A percentile compares a stretch with the other conserved stretches of the same genome.
Evolutionary conservation across 306 rosid species (phyloP).

Genomic region (Trifolium pratense): DNA sequence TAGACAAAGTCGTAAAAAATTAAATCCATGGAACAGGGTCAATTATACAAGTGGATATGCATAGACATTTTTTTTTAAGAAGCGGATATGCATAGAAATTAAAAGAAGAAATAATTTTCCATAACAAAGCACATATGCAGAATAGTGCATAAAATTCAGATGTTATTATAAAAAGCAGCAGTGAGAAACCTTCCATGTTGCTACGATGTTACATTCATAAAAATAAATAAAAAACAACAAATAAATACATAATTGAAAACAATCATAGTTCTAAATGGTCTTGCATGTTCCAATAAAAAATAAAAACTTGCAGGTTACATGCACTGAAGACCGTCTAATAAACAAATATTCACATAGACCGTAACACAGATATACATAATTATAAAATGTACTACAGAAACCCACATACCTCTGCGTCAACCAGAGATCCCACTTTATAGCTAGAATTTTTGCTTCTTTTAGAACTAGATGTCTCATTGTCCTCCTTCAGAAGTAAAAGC

Average conservation of each 20-base stretch:
- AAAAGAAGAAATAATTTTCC: neutral
- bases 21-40: constrained; percentile 30
- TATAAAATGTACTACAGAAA: constrained; percentile 33
- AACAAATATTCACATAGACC: neutral
- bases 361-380: neutral
- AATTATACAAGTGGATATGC: constrained; percentile 12
- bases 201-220: neutral
- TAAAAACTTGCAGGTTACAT: neutral
- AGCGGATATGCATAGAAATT: neutral
- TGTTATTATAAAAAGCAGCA: neutral
- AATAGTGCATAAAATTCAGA: neutral
- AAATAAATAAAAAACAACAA: neutral
- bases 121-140: neutral
- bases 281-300: neutral
- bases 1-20: constrained; percentile 41
- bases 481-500: constrained; percentile 70
- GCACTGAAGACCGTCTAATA: constrained; percentile 9
- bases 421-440: constrained; percentile 78
- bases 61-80: too few relatives aligned
- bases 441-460: constrained; percentile 77
- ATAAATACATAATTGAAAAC: constrained; percentile 18
- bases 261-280: constrained; percentile 8
- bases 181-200: neutral
- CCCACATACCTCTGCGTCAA: constrained; percentile 86
- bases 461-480: constrained; percentile 62